phyloP scores from a whole-genome alignment of 371 early-diverging fungal species.

The Lichtheimia ornata region DNA sequence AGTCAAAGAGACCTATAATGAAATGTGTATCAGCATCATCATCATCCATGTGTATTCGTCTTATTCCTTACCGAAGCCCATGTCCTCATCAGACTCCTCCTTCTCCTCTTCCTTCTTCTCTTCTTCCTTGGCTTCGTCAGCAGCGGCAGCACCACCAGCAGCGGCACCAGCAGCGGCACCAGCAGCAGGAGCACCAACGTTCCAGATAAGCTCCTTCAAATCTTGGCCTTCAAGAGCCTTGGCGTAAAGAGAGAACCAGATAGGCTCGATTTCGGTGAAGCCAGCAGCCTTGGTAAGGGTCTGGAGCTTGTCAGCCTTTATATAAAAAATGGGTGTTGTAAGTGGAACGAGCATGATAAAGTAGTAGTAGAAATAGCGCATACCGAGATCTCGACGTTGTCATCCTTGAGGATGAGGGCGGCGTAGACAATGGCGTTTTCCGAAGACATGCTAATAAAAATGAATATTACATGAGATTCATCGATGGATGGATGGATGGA shows the following conservation, averaged over 20 bases:
- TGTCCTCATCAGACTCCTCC: slow-evolving; percentile 92
- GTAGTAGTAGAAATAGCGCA: slow-evolving; percentile 29
- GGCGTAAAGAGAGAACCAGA: slow-evolving; percentile 96
- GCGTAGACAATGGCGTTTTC: slow-evolving; percentile 97
- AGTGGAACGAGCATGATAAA: too few relatives aligned
- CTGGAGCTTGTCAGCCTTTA: slow-evolving; percentile 93
- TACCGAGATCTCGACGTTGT: slow-evolving; percentile 94
- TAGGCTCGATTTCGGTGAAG: slow-evolving; percentile 85
- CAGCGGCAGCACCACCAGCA: slow-evolving; percentile 54
- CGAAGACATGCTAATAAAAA: slow-evolving; percentile 54
- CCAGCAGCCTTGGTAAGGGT: slow-evolving; percentile 92
- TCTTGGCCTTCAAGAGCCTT: slow-evolving; percentile 97
- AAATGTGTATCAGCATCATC: background rate
- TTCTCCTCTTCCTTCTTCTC: slow-evolving; percentile 74
- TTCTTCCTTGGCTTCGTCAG: slow-evolving; percentile 64
- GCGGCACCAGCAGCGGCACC: slow-evolving; percentile 66
- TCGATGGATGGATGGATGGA: slow-evolving; percentile 21
- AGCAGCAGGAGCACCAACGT: slow-evolving; percentile 87
- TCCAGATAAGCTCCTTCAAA: slow-evolving; percentile 87
- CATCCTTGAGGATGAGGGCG: slow-evolving; percentile 97
- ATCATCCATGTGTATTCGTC: background rate
- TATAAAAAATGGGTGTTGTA: background rate
- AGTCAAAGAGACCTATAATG: slow-evolving; percentile 78
- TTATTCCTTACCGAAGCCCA: slow-evolving; percentile 80
- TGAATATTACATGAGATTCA: slow-evolving; percentile 5